Conservation (phyloP, 441 rosid genomes). For the Macaranga tanarius region DNA sequence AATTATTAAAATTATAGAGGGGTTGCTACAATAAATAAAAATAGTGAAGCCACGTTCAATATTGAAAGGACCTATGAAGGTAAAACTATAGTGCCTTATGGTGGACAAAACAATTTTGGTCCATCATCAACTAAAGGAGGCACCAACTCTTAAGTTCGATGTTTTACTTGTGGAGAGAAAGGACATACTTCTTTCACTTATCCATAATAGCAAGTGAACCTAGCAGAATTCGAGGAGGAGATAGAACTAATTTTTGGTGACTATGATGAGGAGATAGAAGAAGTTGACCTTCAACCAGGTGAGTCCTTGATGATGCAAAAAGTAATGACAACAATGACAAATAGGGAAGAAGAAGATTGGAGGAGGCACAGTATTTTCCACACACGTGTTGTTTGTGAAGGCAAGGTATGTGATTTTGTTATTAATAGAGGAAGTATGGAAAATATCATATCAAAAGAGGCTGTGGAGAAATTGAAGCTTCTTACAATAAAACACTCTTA, state of each 20-base stretch:
- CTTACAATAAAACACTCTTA: background rate
- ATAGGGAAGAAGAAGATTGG: no score
- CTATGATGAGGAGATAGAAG: no score
- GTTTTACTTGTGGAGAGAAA: background rate
- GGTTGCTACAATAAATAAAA: background rate
- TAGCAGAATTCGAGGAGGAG: no score
- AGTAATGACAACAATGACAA: no score
- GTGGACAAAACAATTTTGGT: background rate
- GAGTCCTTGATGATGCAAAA: no score
- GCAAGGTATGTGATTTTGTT: background rate
- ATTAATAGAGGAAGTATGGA: background rate
- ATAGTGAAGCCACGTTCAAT: background rate
- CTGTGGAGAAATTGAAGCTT: background rate
- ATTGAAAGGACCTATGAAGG: background rate
- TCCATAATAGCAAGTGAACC: no score
- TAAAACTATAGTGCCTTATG: background rate
- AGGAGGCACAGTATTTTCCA: no score
- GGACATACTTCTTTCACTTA: background rate
- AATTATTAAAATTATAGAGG: background rate
- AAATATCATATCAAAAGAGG: background rate
- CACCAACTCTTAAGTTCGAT: background rate
- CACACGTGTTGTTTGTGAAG: background rate
- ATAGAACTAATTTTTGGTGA: no score
- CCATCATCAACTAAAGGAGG: background rate
- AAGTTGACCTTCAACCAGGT: no score